Conservation (phyloP, 257 asterid species). For the Cinchona pubescens region DNA sequence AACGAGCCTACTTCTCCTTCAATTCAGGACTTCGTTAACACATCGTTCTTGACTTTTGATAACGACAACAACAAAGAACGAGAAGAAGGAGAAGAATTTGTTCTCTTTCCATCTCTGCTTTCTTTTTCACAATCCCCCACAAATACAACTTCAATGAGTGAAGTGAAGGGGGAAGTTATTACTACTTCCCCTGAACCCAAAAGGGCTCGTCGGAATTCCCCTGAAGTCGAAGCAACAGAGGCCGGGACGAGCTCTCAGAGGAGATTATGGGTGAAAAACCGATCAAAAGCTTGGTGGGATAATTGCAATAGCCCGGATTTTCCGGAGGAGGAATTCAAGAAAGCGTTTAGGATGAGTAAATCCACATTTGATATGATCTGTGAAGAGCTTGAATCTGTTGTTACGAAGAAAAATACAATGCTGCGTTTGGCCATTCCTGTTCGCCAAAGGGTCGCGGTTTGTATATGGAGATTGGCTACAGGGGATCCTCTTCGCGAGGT, state of each 20-base stretch:
- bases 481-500: slow-evolving; percentile 92
- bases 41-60: slow-evolving; percentile 17
- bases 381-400: slow-evolving; percentile 55
- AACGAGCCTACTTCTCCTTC: slow-evolving; percentile 10
- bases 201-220: slow-evolving; percentile 26
- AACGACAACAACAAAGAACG: background rate
- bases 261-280: slow-evolving; percentile 70
- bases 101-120: background rate
- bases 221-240: slow-evolving; percentile 17
- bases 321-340: slow-evolving; percentile 66
- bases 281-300: slow-evolving; percentile 94
- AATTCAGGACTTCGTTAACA: slow-evolving; percentile 27
- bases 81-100: background rate
- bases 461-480: slow-evolving; percentile 81
- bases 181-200: slow-evolving; percentile 11
- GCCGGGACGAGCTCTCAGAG: slow-evolving; percentile 34
- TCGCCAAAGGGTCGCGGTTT: slow-evolving; percentile 84
- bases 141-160: slow-evolving; percentile 1
- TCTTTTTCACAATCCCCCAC: background rate
- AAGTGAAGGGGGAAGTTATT: background rate
- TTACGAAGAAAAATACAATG: slow-evolving; percentile 80
- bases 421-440: slow-evolving; percentile 83
- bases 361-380: slow-evolving; percentile 70
- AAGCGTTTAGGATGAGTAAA: slow-evolving; percentile 66
- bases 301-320: slow-evolving; percentile 52